Evolutionary conservation across 805 yeast species (phyloP).

Genomic region (Teunomyces stri): DNA sequence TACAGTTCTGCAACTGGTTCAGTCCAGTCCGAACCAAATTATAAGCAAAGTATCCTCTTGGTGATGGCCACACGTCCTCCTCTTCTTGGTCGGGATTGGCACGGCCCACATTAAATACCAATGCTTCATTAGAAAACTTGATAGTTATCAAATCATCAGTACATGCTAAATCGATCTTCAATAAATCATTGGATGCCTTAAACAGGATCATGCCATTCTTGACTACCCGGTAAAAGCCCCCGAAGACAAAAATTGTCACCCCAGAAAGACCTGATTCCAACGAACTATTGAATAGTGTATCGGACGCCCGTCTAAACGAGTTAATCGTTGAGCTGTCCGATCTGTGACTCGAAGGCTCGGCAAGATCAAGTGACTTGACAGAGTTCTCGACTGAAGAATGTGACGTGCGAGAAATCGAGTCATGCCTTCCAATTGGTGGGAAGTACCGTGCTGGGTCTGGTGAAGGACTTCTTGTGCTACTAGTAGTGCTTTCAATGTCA

Average conservation of each 20-base stretch:
- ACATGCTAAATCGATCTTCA: conserved; percentile 32
- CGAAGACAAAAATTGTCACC: conserved; percentile 35
- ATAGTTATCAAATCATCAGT: conserved; percentile 14
- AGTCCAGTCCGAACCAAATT: conserved; percentile 24
- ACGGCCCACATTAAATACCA: conserved; percentile 12
- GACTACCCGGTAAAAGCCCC: conserved; percentile 30
- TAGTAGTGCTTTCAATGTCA: background rate
- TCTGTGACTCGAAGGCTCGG: background rate
- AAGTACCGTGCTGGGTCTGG: conserved; percentile 1
- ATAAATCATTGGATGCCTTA: conserved; percentile 31
- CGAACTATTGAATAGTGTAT: background rate
- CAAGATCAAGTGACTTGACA: background rate
- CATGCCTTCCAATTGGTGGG: background rate
- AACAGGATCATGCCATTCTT: conserved; percentile 19
- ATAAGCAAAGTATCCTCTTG: conserved; percentile 40
- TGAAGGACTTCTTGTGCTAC: background rate
- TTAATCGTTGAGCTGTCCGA: background rate
- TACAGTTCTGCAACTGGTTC: conserved; percentile 17
- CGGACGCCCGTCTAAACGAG: background rate
- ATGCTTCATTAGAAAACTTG: conserved; percentile 20
- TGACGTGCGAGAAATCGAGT: background rate
- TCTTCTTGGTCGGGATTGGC: conserved; percentile 3
- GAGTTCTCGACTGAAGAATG: background rate
- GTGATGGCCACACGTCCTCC: conserved; percentile 27
- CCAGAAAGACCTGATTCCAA: conserved; percentile 7